These are phyloP conservation scores for Endocladia muricata DNA, from an alignment of 31 red algal genomes.

Conservation along the genomic window DNA sequence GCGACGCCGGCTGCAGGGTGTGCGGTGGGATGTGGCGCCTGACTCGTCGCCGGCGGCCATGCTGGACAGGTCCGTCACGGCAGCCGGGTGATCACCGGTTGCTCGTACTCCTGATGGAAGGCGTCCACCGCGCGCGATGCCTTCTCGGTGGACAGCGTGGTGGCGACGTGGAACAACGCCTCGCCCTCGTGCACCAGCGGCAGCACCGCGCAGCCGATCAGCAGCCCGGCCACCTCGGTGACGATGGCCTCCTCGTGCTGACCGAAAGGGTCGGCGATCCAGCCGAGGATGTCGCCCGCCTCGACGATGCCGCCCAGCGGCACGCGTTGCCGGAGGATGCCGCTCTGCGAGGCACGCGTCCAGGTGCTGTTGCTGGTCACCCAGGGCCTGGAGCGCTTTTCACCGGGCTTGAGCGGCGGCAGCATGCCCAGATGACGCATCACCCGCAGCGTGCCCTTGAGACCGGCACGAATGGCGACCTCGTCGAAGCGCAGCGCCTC, in stretches of 20 bases:
- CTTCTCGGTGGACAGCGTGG: no score
- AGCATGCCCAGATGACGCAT: neutral
- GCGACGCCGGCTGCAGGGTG: no score
- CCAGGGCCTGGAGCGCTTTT: no score
- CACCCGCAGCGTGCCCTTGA: neutral
- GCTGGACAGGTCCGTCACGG: no score
- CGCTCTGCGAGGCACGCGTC: neutral
- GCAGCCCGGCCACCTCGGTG: neutral
- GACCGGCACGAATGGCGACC: neutral
- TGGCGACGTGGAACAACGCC: neutral
- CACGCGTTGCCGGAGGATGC: neutral
- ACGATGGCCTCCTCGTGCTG: neutral
- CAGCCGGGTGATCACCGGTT: no score
- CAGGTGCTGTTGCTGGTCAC: neutral
- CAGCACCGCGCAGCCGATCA: neutral
- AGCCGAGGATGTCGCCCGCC: neutral
- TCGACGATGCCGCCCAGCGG: neutral
- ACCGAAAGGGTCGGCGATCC: neutral
- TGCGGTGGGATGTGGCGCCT: no score
- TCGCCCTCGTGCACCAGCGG: conserved; percentile 4
- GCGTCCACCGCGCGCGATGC: no score
- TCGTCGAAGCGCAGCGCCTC: conserved; percentile 3
- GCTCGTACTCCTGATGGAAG: no score
- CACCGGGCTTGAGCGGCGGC: no score
- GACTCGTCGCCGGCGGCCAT: no score